phyloP scores from a whole-genome alignment of 139 green algal species.

The Microglena sp. region DNA sequence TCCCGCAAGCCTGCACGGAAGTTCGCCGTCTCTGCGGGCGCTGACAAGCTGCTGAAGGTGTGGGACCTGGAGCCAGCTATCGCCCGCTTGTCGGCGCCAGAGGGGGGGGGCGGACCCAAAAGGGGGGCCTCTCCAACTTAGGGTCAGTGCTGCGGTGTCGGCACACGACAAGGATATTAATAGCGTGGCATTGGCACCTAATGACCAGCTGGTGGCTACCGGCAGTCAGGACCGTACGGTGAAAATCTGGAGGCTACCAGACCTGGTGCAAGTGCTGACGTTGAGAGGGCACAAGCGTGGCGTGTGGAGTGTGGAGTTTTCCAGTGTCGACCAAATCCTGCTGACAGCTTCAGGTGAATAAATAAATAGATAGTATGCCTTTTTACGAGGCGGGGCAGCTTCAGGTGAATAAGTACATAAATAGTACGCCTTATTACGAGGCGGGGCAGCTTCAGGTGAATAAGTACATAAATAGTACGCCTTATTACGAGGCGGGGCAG shows the following conservation, averaged over 20 bases:
- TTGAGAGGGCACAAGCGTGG: slow-evolving; percentile 83
- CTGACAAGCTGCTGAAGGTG: slow-evolving; percentile 82
- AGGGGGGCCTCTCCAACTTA: slow-evolving; percentile 16
- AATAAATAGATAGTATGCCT: not conserved
- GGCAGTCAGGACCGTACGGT: slow-evolving; percentile 76
- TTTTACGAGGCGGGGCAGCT: too few relatives aligned
- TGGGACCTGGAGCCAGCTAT: slow-evolving; percentile 51
- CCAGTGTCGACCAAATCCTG: slow-evolving; percentile 64
- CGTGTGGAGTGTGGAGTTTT: slow-evolving; percentile 90
- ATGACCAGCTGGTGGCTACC: slow-evolving; percentile 59
- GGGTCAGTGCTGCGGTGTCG: slow-evolving; percentile 56
- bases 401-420: too few relatives aligned
- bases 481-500: too few relatives aligned
- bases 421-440: too few relatives aligned
- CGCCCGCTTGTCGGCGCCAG: not conserved
- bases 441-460: too few relatives aligned
- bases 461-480: too few relatives aligned
- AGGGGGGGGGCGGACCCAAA: not conserved
- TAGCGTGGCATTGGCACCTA: slow-evolving; percentile 73
- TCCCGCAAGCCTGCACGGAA: slow-evolving; percentile 10
- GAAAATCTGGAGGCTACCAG: slow-evolving; percentile 79
- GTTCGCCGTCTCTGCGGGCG: slow-evolving; percentile 64
- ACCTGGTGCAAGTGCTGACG: slow-evolving; percentile 43
- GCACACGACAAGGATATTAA: slow-evolving; percentile 99
- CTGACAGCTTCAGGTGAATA: slow-evolving; percentile 20